phyloP scores from a whole-genome alignment of 2,329 filamentous ascomycete species.

The Alternaria novae-zelandiae region DNA sequence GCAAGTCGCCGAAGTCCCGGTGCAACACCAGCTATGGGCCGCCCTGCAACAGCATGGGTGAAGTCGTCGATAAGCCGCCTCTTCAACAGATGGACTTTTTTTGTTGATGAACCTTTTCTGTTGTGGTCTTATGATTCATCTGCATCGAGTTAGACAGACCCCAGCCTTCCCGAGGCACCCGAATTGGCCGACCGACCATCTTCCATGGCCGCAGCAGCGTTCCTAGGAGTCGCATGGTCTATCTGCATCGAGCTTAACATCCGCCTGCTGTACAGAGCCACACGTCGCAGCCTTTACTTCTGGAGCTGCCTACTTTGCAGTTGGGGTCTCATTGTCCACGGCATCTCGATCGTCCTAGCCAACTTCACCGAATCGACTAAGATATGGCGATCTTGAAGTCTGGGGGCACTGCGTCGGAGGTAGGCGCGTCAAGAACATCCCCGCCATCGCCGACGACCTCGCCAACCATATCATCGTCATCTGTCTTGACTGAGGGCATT shows the following conservation, averaged over 20 bases:
- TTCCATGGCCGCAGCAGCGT: conserved; percentile 14
- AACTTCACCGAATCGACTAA: conserved; percentile 33
- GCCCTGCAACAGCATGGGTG: not conserved
- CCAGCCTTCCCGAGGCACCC: not conserved
- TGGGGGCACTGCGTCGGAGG: not conserved
- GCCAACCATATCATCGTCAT: not conserved
- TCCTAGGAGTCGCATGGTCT: conserved; percentile 39
- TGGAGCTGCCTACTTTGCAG: conserved; percentile 46
- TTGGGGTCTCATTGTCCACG: conserved; percentile 47
- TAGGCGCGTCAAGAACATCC: not conserved
- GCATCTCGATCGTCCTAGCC: conserved; percentile 51
- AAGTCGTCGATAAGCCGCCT: not conserved
- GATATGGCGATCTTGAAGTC: not conserved
- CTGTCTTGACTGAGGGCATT: no score
- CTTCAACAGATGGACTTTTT: not conserved
- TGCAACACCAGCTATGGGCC: not conserved
- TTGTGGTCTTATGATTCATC: not conserved
- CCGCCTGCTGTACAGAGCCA: conserved; percentile 44
- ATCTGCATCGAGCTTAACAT: conserved; percentile 52
- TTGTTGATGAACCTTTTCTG: not conserved
- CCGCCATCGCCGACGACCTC: not conserved
- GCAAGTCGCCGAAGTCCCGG: not conserved
- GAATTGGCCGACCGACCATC: conserved; percentile 2
- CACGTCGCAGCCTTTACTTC: conserved; percentile 56
- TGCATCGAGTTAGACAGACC: not conserved